Base-by-base conservation (phyloP, 108 stramenopile species). In the Nannochloropsis gaditana region DNA sequence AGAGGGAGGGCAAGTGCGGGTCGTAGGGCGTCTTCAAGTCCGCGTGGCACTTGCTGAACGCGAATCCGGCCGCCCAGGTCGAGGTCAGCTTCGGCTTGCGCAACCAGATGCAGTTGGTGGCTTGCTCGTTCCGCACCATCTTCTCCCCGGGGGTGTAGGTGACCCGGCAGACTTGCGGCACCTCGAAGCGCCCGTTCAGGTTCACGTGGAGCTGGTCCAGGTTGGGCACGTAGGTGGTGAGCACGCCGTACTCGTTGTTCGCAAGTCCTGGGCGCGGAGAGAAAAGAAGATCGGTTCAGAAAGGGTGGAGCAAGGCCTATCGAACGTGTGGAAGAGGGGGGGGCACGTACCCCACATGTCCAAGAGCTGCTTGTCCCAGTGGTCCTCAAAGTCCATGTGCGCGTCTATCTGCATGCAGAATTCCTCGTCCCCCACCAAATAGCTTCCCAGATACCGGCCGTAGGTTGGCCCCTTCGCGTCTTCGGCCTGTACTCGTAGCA, bases 321-420 rank as follows among this genome's bases (percentile, higher is more conserved):
- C 19, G 0, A 73, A 6, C n/a, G 15, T 73, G 59, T 2, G n/a
- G 8, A 73, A 73, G 15, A n/a, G 59, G 19, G n/a, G 6, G 5
- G n/a, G 59, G 19, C 59, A 73, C 59, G 15, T n/a, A 73, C 59
- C 59, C 59, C 59, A 73, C 59, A 73, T 73, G 59, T 73, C 59
- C 59, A 73, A 73, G 3, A 73, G 59, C 59, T 73, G 59, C 6
- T 73, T 73, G n/a, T 98, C 97, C 97, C 97, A 98, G 31, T 92
- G 86, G 44, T 92, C 79, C 5, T 90, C 90, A 85, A 98, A 95
- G 81, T 93, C 91, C 79, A 92, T 93, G 85, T 96, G 95, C 5
- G 96, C 92, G 93, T 96, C 96, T 73, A 95, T 94, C 90, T 97
- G 95, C 94, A 98, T 94, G 93, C 96, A 98, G 87, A 96, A 98